Conservation (phyloP, 306 rosid species). For the Glycine latifolia region DNA sequence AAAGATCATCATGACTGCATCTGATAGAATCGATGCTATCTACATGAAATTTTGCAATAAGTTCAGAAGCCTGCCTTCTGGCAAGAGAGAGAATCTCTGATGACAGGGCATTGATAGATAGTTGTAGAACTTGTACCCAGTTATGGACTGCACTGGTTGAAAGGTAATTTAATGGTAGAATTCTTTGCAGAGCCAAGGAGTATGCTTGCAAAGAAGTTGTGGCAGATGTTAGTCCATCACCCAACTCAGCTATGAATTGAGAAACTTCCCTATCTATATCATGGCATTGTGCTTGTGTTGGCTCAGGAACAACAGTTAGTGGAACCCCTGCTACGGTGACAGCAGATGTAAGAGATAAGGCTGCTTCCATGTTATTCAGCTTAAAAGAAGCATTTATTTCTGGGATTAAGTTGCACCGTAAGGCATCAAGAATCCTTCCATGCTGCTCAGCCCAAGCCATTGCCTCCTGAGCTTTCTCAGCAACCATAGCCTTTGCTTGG, state of each 20-base stretch:
- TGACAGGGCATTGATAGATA: slow-evolving; percentile 70
- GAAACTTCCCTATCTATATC: slow-evolving; percentile 93
- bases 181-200: slow-evolving; percentile 88
- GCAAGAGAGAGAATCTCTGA: slow-evolving; percentile 84
- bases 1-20: slow-evolving; percentile 68
- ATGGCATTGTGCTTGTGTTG: slow-evolving; percentile 91
- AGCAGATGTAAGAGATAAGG: slow-evolving; percentile 86
- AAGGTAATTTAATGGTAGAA: slow-evolving; percentile 82
- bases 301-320: slow-evolving; percentile 97
- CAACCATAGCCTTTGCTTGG: slow-evolving; percentile 76
- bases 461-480: slow-evolving; percentile 96
- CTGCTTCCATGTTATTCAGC: slow-evolving; percentile 66
- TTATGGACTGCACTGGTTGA: slow-evolving; percentile 90
- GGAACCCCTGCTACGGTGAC: slow-evolving; percentile 91
- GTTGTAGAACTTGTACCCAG: slow-evolving; percentile 90
- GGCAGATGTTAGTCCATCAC: slow-evolving; percentile 81
- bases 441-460: slow-evolving; percentile 93
- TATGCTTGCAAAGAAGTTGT: slow-evolving; percentile 70
- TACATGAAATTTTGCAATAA: slow-evolving; percentile 63
- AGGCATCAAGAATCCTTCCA: slow-evolving; percentile 87
- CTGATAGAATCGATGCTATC: slow-evolving; percentile 64
- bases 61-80: slow-evolving; percentile 92
- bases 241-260: slow-evolving; percentile 75
- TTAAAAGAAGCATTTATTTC: slow-evolving; percentile 62
- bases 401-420: slow-evolving; percentile 75